Base-by-base conservation (phyloP, 805 yeast species). In the Pichia manshurica region DNA sequence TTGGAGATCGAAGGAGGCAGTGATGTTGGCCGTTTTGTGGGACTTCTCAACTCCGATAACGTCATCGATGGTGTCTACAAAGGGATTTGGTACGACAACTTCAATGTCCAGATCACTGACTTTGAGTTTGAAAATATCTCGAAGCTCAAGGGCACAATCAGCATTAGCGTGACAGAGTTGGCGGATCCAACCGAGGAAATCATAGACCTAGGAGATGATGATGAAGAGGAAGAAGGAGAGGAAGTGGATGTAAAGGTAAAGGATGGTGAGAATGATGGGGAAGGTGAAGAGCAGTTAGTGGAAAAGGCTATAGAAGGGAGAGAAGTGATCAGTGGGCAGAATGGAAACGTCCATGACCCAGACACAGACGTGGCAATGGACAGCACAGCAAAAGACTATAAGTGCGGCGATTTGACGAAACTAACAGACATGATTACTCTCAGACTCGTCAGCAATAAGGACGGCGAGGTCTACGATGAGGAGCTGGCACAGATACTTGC, bases 121-220 rank as follows among this genome's bases (percentile, higher is more conserved):
- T 70, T 54, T 70, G 68, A 43, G 60, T 50, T 45, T 60, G 62
- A 68, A 60, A 51, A 63, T 55, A 21, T 64, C 50, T 49, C 61
- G 58, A 56, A 53, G 7, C 23, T 54, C 35, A 46, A 51, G n/a
- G 61, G 60, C 10, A 55, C 52, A 29, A 48, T 56, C 10, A 36
- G 45, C 19, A 55, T 58, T 20, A 43, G 42, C 21, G 51, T 63
- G 13, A 60, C 62, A 20, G 57, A 56, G 13, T 69, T 63, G 34
- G 48, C 31, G 9, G 42, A 37, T 19, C 37, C 44, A 29, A 41
- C 19, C 8, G 36, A 41, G 5, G 44, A 41, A 20, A 41, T 31
- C n/a, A 16, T 41, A 12, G 34, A 41, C 10, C 28, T 41, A 20
- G 70, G 63, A 36, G 49, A 33, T 7, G 52, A 46, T 20, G 49